These are phyloP conservation scores for Boletus sp. DNA, from an alignment of 768 basidiomycete species.

Conservation along the genomic window DNA sequence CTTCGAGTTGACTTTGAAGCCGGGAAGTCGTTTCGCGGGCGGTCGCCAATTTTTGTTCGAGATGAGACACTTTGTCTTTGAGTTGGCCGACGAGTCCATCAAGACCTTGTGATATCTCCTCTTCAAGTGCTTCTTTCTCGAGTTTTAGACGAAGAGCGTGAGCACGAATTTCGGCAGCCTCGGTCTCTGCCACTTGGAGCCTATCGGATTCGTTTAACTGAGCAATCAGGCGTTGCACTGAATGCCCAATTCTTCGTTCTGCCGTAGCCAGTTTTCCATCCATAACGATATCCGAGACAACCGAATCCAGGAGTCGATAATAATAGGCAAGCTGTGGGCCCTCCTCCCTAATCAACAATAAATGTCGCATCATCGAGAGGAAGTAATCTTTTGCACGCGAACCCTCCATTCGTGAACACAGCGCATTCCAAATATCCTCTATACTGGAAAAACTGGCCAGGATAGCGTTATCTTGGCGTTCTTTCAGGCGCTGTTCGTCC, in stretches of 20 bases:
- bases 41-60: constrained; percentile 75
- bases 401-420: constrained; percentile 72
- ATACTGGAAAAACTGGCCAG: constrained; percentile 76
- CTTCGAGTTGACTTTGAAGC: constrained; percentile 72
- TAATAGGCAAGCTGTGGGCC: constrained; percentile 81
- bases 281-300: constrained; percentile 88
- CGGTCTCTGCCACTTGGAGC: constrained; percentile 72
- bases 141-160: constrained; percentile 62
- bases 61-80: constrained; percentile 60
- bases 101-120: constrained; percentile 74
- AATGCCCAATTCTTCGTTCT: constrained; percentile 81
- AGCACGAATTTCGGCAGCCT: constrained; percentile 65
- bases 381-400: constrained; percentile 82
- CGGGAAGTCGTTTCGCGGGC: constrained; percentile 76
- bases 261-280: constrained; percentile 86
- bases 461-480: constrained; percentile 72
- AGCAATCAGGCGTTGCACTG: constrained; percentile 83
- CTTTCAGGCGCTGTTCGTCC: constrained; percentile 69
- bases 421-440: constrained; percentile 82
- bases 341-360: constrained; percentile 87
- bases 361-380: constrained; percentile 89
- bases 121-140: constrained; percentile 80
- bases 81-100: constrained; percentile 84
- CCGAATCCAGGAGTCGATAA: constrained; percentile 86
- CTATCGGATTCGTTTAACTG: constrained; percentile 90